Conservation (phyloP, 139 green algal species). For the Tetraselmis striata region DNA sequence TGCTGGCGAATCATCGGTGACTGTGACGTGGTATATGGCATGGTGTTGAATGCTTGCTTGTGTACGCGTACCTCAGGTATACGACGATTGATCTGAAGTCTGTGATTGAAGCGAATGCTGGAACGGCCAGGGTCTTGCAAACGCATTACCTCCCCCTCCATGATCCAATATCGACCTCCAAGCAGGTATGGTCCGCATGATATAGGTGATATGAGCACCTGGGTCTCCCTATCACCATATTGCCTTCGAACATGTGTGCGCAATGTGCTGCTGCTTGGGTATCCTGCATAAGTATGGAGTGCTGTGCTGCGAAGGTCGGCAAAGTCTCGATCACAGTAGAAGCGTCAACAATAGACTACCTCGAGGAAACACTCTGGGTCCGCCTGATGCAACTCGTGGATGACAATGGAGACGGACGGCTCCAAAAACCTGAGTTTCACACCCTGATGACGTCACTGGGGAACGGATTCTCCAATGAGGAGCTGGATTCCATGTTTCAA, state of each 20-base stretch:
- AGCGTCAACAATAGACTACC: background rate
- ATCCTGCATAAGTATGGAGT: too few species aligned
- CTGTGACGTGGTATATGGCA: background rate
- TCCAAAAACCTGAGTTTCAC: background rate
- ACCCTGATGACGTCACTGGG: constrained; percentile 19
- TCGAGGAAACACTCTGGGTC: background rate
- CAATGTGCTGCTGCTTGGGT: background rate
- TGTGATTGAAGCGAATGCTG: background rate
- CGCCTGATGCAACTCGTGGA: background rate
- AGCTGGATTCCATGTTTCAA: constrained; percentile 22
- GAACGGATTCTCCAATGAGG: constrained; percentile 13
- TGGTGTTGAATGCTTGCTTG: background rate
- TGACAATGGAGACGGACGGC: background rate
- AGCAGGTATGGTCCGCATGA: background rate
- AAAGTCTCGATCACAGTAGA: background rate
- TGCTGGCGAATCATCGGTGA: too few species aligned
- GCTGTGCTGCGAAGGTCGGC: background rate
- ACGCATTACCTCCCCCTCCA: background rate
- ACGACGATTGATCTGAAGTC: background rate
- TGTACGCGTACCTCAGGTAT: background rate
- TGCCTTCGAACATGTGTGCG: background rate
- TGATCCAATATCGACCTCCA: background rate
- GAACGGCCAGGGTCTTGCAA: background rate
- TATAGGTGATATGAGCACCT: background rate
- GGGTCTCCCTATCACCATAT: background rate